Evolutionary conservation across 148 eudicot species (phyloP), one percentile per base, ranked within the genome.

Genomic region (Hydrangea macrophylla): DNA sequence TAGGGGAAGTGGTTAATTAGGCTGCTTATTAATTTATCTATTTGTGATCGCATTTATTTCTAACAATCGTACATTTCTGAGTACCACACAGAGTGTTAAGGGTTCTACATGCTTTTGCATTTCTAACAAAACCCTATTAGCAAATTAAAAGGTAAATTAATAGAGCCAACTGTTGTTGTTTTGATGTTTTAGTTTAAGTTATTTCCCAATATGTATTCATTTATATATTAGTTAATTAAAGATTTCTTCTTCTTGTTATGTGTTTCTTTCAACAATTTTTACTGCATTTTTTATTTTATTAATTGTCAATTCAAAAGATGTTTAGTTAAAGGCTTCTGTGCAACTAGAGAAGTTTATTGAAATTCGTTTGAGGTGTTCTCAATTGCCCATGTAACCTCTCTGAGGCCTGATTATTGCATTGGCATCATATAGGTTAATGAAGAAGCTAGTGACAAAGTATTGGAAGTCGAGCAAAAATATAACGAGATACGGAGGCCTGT

Each of bases 381-480:
- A 6, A 17, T 54, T 18, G 10, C 23, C 1, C 12, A 12, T 10
- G n/a, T n/a, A 28, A 50, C 18, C 28, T 33, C 58, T 32, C 50
- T 26, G 56, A 31, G 48, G 20, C 39, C 54, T 20, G 6, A 51
- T 22, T 32, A 32, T 50, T 50, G 48, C 39, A 20, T 68, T 37
- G 9, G 13, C 33, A n/a, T 33, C 51, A 27, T 62, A 40, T 73
- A 92, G 98, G 75, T 92, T 54, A 88, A 92, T 63, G 94, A 90
- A 83, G 86, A 90, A 78, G 98, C 93, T 22, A 81, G 88, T 48
- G 90, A 90, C 48, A 85, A 84, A 69, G 91, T 90, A 32, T 58
- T 92, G 78, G 96, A 83, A 65, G 82, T 92, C 55, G 98, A 92
- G 64, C 90, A 88, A 80, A 90, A 84, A 76, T 88, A 90, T 67